These are phyloP conservation scores for Trametes gibbosa DNA, from an alignment of 768 basidiomycete genomes.

Conservation along the genomic window DNA sequence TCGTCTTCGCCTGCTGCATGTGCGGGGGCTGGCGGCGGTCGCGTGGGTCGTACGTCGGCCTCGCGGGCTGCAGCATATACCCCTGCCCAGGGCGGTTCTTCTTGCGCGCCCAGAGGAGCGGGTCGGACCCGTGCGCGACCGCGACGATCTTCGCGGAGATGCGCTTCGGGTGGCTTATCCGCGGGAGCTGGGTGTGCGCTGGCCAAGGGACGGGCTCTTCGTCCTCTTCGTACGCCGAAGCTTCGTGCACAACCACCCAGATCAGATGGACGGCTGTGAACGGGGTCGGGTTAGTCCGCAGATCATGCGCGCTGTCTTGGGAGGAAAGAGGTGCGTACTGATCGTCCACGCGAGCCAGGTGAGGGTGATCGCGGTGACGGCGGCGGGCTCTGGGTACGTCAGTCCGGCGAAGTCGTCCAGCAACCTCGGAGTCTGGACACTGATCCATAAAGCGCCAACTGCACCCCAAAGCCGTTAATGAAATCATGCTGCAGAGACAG, in stretches of 20 bases:
- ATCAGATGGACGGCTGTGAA: conserved; percentile 11
- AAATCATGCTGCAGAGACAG: background rate
- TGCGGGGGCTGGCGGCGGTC: conserved; percentile 2
- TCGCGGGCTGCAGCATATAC: background rate
- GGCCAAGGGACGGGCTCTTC: conserved; percentile 7
- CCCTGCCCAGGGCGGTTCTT: background rate
- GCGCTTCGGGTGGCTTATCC: conserved; percentile 3
- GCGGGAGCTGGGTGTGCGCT: background rate
- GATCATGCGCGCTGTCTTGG: background rate
- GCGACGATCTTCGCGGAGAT: conserved; percentile 17
- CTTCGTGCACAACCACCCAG: conserved; percentile 9
- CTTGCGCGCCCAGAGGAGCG: conserved; percentile 15
- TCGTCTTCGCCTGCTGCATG: conserved; percentile 5
- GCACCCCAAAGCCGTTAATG: background rate
- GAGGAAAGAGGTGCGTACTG: background rate
- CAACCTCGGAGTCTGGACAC: background rate
- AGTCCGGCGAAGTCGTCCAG: conserved; percentile 9
- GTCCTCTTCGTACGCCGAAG: background rate
- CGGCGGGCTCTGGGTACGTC: conserved; percentile 4
- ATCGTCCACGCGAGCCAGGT: conserved; percentile 11
- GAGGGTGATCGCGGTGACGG: conserved; percentile 6
- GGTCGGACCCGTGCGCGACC: conserved; percentile 14
- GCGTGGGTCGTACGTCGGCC: conserved; percentile 14
- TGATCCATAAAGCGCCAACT: conserved; percentile 9
- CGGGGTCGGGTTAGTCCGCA: background rate